Conservation (phyloP, 1,139 yeast species). For the Geotrichum klebahnii region DNA sequence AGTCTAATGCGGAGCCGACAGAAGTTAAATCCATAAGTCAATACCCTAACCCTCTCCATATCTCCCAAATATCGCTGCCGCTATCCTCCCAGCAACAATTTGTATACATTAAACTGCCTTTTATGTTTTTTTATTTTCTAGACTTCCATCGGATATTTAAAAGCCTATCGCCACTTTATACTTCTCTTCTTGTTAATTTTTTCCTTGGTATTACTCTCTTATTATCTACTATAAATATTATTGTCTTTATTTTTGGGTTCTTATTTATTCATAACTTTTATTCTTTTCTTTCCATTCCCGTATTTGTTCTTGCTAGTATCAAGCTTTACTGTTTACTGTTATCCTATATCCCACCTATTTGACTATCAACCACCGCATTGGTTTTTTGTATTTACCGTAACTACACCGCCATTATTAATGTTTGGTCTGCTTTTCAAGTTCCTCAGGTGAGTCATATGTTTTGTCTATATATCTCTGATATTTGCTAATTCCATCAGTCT, state of each 20-base stretch:
- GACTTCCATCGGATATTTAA: background rate
- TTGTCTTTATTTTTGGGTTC: background rate
- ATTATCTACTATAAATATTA: background rate
- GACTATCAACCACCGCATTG: constrained; percentile 2
- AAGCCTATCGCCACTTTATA: background rate
- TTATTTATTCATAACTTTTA: too few species aligned
- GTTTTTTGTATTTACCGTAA: background rate
- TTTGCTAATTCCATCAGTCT: constrained; percentile 28
- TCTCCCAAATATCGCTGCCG: background rate
- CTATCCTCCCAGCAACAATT: background rate
- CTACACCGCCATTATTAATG: constrained; percentile 20
- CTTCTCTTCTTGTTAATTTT: background rate
- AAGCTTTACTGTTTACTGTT: too few species aligned
- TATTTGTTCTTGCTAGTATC: too few species aligned
- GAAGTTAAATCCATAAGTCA: too few species aligned
- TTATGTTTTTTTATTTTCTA: too few species aligned
- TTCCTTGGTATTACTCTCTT: background rate
- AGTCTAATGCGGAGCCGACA: too few species aligned
- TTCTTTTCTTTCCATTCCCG: too few species aligned
- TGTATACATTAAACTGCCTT: background rate
- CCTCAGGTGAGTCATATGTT: constrained; percentile 24
- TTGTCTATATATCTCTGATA: background rate
- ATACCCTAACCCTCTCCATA: too few species aligned
- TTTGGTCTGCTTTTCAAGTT: constrained; percentile 26
- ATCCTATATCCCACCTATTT: too few species aligned